Evolutionary conservation across 352 stramenopile genomes (phyloP).

Genomic region (Lagenidium giganteum): DNA sequence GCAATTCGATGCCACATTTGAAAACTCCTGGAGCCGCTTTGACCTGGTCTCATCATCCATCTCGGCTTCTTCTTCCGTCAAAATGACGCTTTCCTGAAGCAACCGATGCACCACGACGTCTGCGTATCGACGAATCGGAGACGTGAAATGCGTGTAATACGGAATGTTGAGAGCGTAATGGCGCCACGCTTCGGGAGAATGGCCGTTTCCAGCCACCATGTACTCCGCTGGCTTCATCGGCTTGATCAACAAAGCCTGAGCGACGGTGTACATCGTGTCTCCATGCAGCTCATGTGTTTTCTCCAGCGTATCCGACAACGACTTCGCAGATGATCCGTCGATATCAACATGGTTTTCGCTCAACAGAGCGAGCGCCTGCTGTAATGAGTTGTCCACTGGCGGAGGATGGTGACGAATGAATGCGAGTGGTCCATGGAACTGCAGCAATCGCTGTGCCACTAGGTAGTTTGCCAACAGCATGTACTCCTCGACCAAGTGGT

Average conservation of each 20-base stretch:
- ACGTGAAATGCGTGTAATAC: conserved; percentile 98
- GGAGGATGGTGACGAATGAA: conserved; percentile 85
- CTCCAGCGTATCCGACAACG: conserved; percentile 78
- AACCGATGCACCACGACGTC: conserved; percentile 63
- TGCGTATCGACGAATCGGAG: conserved; percentile 91
- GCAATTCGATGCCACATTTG: conserved; percentile 52
- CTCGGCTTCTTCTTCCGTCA: conserved; percentile 1
- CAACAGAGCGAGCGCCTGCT: conserved; percentile 24
- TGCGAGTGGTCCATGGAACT: conserved; percentile 64
- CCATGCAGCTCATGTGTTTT: conserved; percentile 66
- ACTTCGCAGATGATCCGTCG: conserved; percentile 62
- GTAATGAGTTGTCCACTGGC: conserved; percentile 42
- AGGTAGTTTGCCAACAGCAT: conserved; percentile 98
- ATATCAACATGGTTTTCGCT: conserved; percentile 56
- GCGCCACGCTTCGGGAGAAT: conserved; percentile 63
- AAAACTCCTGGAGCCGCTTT: conserved; percentile 21
- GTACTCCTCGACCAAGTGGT: conserved; percentile 94
- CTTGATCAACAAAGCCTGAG: conserved; percentile 90
- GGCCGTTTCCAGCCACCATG: conserved; percentile 65
- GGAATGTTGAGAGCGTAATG: conserved; percentile 96
- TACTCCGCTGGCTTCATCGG: conserved; percentile 95
- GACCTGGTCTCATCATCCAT: too few relatives aligned
- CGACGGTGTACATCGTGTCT: conserved; percentile 66
- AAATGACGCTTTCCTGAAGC: conserved; percentile 41
- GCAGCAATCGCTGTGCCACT: conserved; percentile 92